Percentiles rank a stretch among this genome's conserved stretches.
Evolutionary conservation across 2,329 filamentous ascomycete genomes (phyloP).

Genomic region (Xylariaceae sp.): DNA sequence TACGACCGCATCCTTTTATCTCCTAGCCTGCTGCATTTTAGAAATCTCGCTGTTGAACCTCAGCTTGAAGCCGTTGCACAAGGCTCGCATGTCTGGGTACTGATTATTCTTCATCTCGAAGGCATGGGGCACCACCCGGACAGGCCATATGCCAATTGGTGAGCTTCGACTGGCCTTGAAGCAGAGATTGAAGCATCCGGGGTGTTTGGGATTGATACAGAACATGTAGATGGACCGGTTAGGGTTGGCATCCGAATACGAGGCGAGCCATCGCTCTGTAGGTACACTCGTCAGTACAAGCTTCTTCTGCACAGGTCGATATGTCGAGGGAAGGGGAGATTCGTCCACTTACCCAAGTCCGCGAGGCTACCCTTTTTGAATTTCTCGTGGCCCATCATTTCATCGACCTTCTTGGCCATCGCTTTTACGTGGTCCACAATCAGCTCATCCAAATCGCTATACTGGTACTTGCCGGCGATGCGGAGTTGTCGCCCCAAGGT

Average conservation of each 20-base stretch:
- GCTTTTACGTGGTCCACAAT: slow-evolving; percentile 96
- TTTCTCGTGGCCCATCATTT: slow-evolving; percentile 92
- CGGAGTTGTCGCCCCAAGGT: slow-evolving; percentile 81
- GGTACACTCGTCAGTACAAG: slow-evolving; percentile 8
- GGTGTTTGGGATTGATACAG: slow-evolving; percentile 86
- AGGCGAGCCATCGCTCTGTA: slow-evolving; percentile 87
- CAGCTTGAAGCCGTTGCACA: slow-evolving; percentile 97
- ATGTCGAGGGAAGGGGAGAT: neutral
- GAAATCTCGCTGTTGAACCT: slow-evolving; percentile 62
- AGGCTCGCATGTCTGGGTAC: slow-evolving; percentile 89
- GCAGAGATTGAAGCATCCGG: slow-evolving; percentile 91
- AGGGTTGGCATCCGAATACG: slow-evolving; percentile 93
- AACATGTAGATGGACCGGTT: slow-evolving; percentile 91
- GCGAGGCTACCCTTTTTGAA: slow-evolving; percentile 76
- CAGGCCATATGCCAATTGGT: slow-evolving; percentile 69
- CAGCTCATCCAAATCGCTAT: slow-evolving; percentile 93
- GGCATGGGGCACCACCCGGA: slow-evolving; percentile 87
- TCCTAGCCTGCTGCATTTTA: slow-evolving; percentile 47
- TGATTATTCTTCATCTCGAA: slow-evolving; percentile 84
- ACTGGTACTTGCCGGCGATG: slow-evolving; percentile 82
- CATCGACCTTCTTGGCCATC: slow-evolving; percentile 95
- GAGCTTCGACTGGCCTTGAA: slow-evolving; percentile 85
- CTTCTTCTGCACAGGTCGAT: neutral
- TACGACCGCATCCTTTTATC: slow-evolving; percentile 8
- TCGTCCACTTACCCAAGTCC: slow-evolving; percentile 74